Conservation (phyloP, 768 basidiomycete genomes). For the Hydnomerulius pinastri region DNA sequence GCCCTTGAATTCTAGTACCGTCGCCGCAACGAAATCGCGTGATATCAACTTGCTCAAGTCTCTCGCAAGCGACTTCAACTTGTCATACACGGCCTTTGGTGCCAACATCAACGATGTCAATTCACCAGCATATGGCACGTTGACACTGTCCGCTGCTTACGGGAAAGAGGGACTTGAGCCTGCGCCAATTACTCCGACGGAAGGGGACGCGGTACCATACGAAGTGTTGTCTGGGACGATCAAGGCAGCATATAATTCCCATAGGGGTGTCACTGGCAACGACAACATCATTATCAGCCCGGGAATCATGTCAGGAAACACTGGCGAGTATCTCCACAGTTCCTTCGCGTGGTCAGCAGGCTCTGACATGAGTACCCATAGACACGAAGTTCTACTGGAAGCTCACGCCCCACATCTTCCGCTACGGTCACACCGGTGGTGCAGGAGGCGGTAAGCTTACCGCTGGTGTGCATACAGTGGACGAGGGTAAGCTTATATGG, state of each 20-base stretch:
- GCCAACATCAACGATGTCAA: conserved; percentile 35
- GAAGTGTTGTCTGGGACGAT: conserved; percentile 63
- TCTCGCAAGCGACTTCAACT: conserved; percentile 54
- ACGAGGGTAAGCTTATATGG: conserved; percentile 54
- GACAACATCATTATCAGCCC: conserved; percentile 44
- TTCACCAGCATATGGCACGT: conserved; percentile 42
- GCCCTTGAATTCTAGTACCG: conserved; percentile 23
- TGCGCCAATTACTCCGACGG: conserved; percentile 60
- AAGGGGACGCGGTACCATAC: conserved; percentile 38
- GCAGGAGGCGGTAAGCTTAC: conserved; percentile 31
- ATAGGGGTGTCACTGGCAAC: conserved; percentile 40
- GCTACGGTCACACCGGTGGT: conserved; percentile 49
- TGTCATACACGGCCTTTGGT: conserved; percentile 63
- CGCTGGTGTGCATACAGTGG: conserved; percentile 64
- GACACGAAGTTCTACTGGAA: conserved; percentile 52
- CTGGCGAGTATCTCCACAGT: conserved; percentile 27
- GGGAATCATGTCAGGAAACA: conserved; percentile 62
- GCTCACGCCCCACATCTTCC: conserved; percentile 61
- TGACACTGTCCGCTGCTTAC: conserved; percentile 53
- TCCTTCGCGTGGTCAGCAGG: not conserved
- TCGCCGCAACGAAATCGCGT: conserved; percentile 45
- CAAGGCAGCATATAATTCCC: conserved; percentile 58
- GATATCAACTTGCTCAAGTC: conserved; percentile 44
- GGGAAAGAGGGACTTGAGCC: conserved; percentile 54
- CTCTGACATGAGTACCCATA: conserved; percentile 10